phyloP scores from a whole-genome alignment of 1,139 yeast species.

The Yamadazyma sp. region DNA sequence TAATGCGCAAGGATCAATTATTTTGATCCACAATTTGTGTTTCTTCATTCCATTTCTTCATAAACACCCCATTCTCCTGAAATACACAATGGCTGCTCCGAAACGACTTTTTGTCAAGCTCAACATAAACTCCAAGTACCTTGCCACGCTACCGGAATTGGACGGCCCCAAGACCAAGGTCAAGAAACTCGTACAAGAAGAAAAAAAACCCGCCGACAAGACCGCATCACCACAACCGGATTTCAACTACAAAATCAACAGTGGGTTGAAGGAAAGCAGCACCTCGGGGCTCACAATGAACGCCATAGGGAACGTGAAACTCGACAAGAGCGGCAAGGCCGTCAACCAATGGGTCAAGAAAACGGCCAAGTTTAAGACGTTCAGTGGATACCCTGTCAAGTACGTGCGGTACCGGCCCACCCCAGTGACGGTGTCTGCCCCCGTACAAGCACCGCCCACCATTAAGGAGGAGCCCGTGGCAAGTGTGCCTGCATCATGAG shows the following conservation, averaged over 20 bases:
- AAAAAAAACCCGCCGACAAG: constrained; percentile 19
- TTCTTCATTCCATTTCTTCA: background rate
- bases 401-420: constrained; percentile 20
- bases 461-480: background rate
- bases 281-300: constrained; percentile 47
- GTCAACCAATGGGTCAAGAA: constrained; percentile 53
- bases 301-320: constrained; percentile 25
- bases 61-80: no score
- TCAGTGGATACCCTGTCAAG: constrained; percentile 57
- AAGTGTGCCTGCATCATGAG: background rate
- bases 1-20: background rate
- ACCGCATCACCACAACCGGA: constrained; percentile 19
- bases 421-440: constrained; percentile 20
- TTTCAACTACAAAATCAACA: constrained; percentile 30
- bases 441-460: background rate
- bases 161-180: constrained; percentile 29
- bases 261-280: constrained; percentile 43
- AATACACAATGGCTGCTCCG: constrained; percentile 25
- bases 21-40: background rate
- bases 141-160: constrained; percentile 37
- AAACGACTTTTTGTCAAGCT: constrained; percentile 36
- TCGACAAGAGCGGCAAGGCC: constrained; percentile 53
- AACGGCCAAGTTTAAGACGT: constrained; percentile 50
- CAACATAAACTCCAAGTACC: constrained; percentile 28
- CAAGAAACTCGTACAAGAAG: constrained; percentile 32